Percentiles rank a stretch among this genome's conserved stretches.
These are phyloP conservation scores for Fusarium chuoi DNA, from an alignment of 2,329 filamentous ascomycete genomes.

Conservation along the genomic window DNA sequence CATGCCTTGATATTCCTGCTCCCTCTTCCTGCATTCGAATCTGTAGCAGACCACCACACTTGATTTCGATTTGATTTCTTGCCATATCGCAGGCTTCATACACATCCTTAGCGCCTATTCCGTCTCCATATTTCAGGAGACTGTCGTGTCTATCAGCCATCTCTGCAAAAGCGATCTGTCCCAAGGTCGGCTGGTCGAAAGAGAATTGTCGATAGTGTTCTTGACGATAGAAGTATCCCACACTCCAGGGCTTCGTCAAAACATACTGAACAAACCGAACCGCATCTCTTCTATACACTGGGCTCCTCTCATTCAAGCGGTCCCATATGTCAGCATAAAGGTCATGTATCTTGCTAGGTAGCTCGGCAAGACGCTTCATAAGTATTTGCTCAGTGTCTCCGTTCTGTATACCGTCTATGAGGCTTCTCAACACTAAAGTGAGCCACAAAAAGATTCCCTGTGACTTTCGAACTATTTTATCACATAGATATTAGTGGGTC, in stretches of 20 bases:
- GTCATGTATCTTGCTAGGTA: neutral
- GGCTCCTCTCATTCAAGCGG: neutral
- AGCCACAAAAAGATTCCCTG: neutral
- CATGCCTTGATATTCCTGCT: rapidly evolving
- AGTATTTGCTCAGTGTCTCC: rapidly evolving
- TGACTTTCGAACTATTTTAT: neutral
- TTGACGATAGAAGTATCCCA: neutral
- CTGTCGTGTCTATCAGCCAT: rapidly evolving
- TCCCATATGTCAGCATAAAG: neutral
- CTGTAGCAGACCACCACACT: rapidly evolving
- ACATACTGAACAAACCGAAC: too few species aligned
- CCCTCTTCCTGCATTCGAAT: neutral
- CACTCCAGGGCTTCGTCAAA: rapidly evolving
- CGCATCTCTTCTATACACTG: neutral
- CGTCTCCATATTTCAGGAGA: rapidly evolving
- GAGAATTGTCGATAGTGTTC: too few species aligned
- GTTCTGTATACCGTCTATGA: neutral
- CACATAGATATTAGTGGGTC: rapidly evolving
- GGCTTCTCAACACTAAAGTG: rapidly evolving
- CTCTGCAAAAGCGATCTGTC: neutral
- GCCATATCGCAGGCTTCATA: rapidly evolving
- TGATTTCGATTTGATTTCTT: neutral
- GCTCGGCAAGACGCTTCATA: rapidly evolving
- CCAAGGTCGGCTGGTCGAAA: too few species aligned
- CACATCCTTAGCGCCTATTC: rapidly evolving